Evolutionary conservation across 2,329 filamentous ascomycete genomes (phyloP).

Genomic region (Pyrenochaeta sp.): DNA sequence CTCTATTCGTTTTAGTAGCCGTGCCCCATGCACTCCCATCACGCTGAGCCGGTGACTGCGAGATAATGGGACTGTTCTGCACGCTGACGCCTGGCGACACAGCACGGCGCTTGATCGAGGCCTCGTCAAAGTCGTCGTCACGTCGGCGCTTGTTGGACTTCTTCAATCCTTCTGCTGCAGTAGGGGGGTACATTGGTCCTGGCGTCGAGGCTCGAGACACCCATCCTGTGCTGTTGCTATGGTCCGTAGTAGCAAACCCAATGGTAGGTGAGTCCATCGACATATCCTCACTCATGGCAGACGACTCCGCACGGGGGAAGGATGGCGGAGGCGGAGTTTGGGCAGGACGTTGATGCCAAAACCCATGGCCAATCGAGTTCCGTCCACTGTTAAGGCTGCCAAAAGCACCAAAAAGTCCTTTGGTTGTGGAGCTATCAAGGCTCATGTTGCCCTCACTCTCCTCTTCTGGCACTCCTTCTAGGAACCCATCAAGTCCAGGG

Average conservation of each 20-base stretch:
- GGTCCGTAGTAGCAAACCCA: slow-evolving; percentile 24
- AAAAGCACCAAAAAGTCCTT: slow-evolving; percentile 69
- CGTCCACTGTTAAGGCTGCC: slow-evolving; percentile 78
- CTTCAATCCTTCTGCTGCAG: slow-evolving; percentile 51
- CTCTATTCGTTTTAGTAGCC: slow-evolving; percentile 67
- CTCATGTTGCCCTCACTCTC: slow-evolving; percentile 64
- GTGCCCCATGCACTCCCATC: slow-evolving; percentile 77
- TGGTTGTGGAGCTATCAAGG: slow-evolving; percentile 47
- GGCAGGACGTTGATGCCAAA: slow-evolving; percentile 75
- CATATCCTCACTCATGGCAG: slow-evolving; percentile 69
- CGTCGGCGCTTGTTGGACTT: slow-evolving; percentile 73
- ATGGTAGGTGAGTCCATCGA: slow-evolving; percentile 72
- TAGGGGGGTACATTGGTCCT: slow-evolving; percentile 45
- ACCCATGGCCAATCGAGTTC: slow-evolving; percentile 74
- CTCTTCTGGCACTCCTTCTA: slow-evolving; percentile 76
- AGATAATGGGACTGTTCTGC: slow-evolving; percentile 84
- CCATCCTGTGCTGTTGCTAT: slow-evolving; percentile 29
- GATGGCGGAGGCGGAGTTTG: slow-evolving; percentile 64
- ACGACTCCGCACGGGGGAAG: slow-evolving; percentile 63
- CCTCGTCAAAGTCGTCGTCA: slow-evolving; percentile 89
- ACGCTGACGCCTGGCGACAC: slow-evolving; percentile 91
- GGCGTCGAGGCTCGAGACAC: slow-evolving; percentile 47
- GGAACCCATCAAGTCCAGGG: slow-evolving; percentile 62
- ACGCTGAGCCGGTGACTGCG: slow-evolving; percentile 79
- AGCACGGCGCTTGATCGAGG: slow-evolving; percentile 87